Percentiles rank a stretch among this genome's conserved stretches.
phyloP scores from a whole-genome alignment of 148 eudicot species.

The Linanthus parryae region DNA sequence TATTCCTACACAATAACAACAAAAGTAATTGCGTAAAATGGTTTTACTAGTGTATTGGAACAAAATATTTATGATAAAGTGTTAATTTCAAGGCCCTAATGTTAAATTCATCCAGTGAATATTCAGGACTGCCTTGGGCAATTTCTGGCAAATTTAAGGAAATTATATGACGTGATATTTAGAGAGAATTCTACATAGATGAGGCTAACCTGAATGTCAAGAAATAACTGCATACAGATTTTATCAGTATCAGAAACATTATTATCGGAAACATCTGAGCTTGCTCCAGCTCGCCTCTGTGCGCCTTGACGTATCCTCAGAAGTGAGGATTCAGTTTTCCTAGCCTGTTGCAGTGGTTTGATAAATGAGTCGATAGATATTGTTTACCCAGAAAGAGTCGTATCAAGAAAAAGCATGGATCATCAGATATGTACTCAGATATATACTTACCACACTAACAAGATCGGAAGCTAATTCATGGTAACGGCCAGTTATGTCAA shows the following conservation, averaged over 20 bases:
- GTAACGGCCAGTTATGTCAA: conserved; percentile 68
- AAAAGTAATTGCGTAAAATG: background rate
- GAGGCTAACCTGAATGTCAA: conserved; percentile 78
- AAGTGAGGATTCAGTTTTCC: conserved; percentile 75
- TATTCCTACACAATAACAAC: conserved; percentile 52
- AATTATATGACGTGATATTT: background rate
- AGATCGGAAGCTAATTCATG: conserved; percentile 61
- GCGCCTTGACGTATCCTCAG: conserved; percentile 77
- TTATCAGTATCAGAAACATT: conserved; percentile 86
- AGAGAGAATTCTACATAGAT: background rate
- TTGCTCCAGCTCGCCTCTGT: conserved; percentile 80
- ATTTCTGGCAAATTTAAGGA: background rate
- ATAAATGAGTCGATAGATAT: no score
- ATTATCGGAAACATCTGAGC: conserved; percentile 67
- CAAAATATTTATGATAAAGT: background rate
- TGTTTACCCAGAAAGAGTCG: no score
- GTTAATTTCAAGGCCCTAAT: background rate
- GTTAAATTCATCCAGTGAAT: background rate
- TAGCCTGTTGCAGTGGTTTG: conserved; percentile 47
- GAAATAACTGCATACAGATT: conserved; percentile 89
- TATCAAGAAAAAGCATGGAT: no score
- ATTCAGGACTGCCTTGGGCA: background rate
- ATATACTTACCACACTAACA: conserved; percentile 62
- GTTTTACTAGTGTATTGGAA: background rate
- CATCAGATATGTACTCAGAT: no score